These are phyloP conservation scores for Aechmea fasciata DNA, from an alignment of 176 grass and related monocot species.

Conservation along the genomic window DNA sequence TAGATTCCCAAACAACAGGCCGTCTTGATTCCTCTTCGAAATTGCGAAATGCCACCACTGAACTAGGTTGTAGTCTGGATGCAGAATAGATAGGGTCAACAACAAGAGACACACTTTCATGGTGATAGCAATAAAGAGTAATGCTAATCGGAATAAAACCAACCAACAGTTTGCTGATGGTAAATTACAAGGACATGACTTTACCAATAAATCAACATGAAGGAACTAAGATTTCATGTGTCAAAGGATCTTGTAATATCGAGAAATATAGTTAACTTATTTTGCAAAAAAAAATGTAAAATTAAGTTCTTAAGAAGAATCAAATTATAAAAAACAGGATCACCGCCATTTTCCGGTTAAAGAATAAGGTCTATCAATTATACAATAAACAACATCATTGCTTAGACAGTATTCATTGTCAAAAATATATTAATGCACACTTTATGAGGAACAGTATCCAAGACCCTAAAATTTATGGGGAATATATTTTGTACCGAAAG, in stretches of 20 bases:
- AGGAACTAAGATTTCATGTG: neutral
- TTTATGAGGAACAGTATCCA: too few species aligned
- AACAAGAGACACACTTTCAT: neutral
- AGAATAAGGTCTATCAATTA: too few species aligned
- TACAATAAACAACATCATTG: too few species aligned
- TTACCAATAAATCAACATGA: conserved; percentile 5
- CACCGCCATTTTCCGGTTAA: too few species aligned
- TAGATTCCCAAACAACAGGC: conserved; percentile 80
- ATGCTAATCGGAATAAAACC: neutral
- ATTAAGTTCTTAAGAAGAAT: neutral
- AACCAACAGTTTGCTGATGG: neutral
- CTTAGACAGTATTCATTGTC: too few species aligned
- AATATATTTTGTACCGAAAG: too few species aligned
- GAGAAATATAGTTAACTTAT: neutral
- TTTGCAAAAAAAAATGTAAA: neutral
- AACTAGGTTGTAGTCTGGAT: conserved; percentile 43
- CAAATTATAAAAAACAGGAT: too few species aligned
- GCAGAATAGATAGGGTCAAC: neutral
- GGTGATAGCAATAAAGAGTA: neutral
- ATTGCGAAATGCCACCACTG: conserved; percentile 65
- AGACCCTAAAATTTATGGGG: too few species aligned
- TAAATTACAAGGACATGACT: neutral
- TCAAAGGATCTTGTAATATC: neutral
- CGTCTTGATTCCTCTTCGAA: conserved; percentile 84
- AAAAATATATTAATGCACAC: too few species aligned